phyloP scores from a whole-genome alignment of 495 filamentous ascomycete species.

The Aspergillus bridgeri region DNA sequence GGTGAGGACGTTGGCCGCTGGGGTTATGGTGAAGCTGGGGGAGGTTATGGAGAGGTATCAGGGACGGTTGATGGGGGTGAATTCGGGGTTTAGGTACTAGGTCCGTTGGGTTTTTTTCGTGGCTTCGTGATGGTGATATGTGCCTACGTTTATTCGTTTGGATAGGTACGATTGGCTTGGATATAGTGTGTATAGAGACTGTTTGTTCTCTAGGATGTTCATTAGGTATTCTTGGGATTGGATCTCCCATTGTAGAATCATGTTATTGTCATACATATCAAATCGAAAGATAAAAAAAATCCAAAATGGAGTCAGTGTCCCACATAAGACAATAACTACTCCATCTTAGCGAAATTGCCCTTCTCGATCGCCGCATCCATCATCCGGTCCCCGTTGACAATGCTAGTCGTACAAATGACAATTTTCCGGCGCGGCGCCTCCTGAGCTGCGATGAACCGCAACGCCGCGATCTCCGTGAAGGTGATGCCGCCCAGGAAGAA shows the following conservation, averaged over 20 bases:
- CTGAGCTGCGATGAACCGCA: slow-evolving; percentile 84
- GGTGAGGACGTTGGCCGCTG: slow-evolving; percentile 64
- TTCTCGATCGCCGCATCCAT: slow-evolving; percentile 85
- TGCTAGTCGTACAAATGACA: slow-evolving; percentile 85
- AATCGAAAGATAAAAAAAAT: background rate
- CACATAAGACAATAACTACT: slow-evolving; percentile 15
- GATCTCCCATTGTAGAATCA: background rate
- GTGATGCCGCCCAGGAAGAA: slow-evolving; percentile 94
- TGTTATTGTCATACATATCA: slow-evolving; percentile 5
- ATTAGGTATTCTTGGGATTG: background rate
- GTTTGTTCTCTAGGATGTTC: background rate
- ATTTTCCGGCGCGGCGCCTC: slow-evolving; percentile 82
- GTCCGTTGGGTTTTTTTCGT: background rate
- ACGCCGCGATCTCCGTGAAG: slow-evolving; percentile 91
- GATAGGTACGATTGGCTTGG: background rate
- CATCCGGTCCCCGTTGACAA: slow-evolving; percentile 86
- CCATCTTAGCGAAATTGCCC: slow-evolving; percentile 51
- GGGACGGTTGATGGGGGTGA: slow-evolving; percentile 52
- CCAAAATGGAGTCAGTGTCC: background rate
- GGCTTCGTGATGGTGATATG: background rate
- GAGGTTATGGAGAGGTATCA: slow-evolving; percentile 83
- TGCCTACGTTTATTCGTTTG: too few relatives aligned
- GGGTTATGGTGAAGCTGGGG: slow-evolving; percentile 70
- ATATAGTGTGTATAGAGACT: background rate
- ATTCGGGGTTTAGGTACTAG: slow-evolving; percentile 46